Evolutionary conservation across 2,329 filamentous ascomycete genomes (phyloP).

Genomic region (Alternaria sp.): DNA sequence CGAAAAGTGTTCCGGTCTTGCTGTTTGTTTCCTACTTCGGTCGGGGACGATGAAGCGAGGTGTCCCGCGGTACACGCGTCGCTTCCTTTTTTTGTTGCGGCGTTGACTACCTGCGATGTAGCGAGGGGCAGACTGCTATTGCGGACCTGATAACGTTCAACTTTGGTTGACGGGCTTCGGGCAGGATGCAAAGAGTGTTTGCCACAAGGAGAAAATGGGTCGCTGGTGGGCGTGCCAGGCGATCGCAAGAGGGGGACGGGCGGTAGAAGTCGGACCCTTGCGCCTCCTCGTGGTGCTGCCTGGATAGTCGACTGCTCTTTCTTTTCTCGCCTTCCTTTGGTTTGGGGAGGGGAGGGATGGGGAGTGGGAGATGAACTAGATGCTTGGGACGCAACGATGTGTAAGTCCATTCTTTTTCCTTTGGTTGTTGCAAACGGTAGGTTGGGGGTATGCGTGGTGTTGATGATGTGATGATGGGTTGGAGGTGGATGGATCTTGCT

Average conservation of each 20-base stretch:
- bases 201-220: constrained; percentile 29
- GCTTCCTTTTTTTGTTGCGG: background rate
- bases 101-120: background rate
- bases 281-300: constrained; percentile 46
- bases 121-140: background rate
- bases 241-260: constrained; percentile 42
- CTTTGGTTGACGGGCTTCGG: background rate
- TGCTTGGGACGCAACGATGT: constrained; percentile 38
- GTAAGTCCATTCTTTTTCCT: background rate
- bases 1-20: background rate
- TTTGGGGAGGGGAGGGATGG: too few species aligned
- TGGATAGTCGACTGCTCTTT: constrained; percentile 38
- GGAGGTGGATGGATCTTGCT: background rate
- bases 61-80: background rate
- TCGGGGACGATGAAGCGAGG: background rate
- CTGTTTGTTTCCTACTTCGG: background rate
- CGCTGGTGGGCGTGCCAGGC: constrained; percentile 17
- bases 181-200: constrained; percentile 2
- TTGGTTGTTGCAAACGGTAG: background rate
- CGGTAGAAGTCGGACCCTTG: constrained; percentile 46
- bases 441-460: rapidly evolving
- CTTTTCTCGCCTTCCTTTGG: too few species aligned
- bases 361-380: constrained; percentile 38
- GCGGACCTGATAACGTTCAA: background rate
- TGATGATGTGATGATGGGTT: background rate